Percentiles rank a stretch among this genome's conserved stretches.
Evolutionary conservation across 768 basidiomycete genomes (phyloP).

Genomic region (Russula foetens): DNA sequence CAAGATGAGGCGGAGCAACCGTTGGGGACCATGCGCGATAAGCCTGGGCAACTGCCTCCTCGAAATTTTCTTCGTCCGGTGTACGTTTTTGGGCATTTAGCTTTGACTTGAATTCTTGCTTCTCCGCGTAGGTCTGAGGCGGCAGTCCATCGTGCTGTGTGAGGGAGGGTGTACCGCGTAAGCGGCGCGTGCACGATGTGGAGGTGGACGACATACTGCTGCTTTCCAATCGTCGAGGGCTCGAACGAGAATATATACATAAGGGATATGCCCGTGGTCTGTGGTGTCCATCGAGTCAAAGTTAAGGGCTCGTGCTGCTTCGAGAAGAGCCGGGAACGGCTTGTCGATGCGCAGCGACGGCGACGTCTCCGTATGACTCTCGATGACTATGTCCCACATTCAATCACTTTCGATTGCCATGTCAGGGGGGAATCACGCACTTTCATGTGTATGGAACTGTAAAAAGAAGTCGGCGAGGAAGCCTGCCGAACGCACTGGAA

Average conservation of each 20-base stretch:
- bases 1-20: constrained; percentile 28
- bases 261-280: constrained; percentile 86
- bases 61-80: constrained; percentile 93
- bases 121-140: constrained; percentile 51
- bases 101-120: constrained; percentile 65
- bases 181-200: background rate
- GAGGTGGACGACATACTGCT: constrained; percentile 37
- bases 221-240: constrained; percentile 79
- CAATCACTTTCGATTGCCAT: background rate
- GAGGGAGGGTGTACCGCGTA: background rate
- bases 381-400: constrained; percentile 53
- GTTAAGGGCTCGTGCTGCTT: constrained; percentile 65
- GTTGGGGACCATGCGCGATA: constrained; percentile 69
- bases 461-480: constrained; percentile 85
- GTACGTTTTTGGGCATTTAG: constrained; percentile 62
- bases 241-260: constrained; percentile 80
- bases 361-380: constrained; percentile 72
- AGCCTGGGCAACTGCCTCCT: constrained; percentile 85
- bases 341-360: constrained; percentile 80
- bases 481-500: constrained; percentile 77
- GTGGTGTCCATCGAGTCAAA: constrained; percentile 77
- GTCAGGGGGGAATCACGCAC: constrained; percentile 35
- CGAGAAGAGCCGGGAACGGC: constrained; percentile 75
- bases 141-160: constrained; percentile 57
- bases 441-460: constrained; percentile 82